A percentile compares a stretch with the other conserved stretches of the same genome.
phyloP scores from a whole-genome alignment of 768 basidiomycete genomes.

The Termitomyces sp. region DNA sequence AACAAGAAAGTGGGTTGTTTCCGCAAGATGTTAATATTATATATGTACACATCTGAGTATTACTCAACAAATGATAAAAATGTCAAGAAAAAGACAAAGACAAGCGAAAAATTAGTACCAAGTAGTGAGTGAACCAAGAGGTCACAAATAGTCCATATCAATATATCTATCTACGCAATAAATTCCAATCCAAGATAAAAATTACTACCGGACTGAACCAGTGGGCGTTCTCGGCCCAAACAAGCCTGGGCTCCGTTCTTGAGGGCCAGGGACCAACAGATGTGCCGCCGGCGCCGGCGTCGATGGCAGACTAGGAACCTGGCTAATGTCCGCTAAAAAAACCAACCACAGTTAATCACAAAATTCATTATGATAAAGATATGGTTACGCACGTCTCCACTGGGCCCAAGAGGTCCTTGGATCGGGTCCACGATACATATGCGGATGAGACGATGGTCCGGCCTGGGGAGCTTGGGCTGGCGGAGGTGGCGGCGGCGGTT shows the following conservation, averaged over 20 bases:
- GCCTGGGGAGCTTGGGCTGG: constrained; percentile 14
- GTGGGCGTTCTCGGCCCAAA: constrained; percentile 76
- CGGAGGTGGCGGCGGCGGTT: constrained; percentile 18
- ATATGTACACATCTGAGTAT: background rate
- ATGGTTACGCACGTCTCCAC: constrained; percentile 55
- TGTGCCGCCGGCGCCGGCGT: constrained; percentile 42
- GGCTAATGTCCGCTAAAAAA: constrained; percentile 49
- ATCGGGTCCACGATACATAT: constrained; percentile 22
- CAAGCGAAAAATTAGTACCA: background rate
- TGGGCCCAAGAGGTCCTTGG: constrained; percentile 56
- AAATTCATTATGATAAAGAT: background rate
- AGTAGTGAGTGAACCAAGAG: background rate
- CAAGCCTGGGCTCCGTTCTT: constrained; percentile 50
- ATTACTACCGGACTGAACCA: constrained; percentile 17
- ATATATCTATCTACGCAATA: background rate
- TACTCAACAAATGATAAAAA: background rate
- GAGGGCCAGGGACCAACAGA: constrained; percentile 52
- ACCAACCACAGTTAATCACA: constrained; percentile 4
- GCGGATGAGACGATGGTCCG: constrained; percentile 9
- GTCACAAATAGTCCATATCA: background rate
- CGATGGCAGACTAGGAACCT: constrained; percentile 57
- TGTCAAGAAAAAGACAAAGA: background rate
- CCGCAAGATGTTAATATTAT: background rate
- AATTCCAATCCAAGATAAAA: background rate
- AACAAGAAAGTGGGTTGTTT: background rate